Evolutionary conservation across 169 alveolate species (phyloP), one percentile per base, ranked within the genome.

Genomic region (Eimeria maxima): DNA sequence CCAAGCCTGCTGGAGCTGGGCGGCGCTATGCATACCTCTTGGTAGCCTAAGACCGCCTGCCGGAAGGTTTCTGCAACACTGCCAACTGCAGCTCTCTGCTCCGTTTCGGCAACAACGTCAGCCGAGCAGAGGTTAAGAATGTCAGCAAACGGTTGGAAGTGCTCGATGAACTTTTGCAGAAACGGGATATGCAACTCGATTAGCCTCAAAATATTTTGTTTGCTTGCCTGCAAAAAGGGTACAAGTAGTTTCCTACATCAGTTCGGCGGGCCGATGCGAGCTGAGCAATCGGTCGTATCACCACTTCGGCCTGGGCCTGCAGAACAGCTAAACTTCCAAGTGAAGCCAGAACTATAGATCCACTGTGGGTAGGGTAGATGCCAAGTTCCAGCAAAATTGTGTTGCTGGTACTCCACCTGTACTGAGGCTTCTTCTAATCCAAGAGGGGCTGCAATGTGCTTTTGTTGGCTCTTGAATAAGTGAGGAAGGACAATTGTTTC

Each of bases 401-500:
- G 45, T 6, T n/a, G 60, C 44, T 18, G 38, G 33, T 1, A 81
- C 44, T 57, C 3, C 84, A 84, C 98, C 96, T 98, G 97, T 76
- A 97, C 97, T n/a, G 98, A 83, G 81, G 97, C 97, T 47, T 97
- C 98, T 94, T 98, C 98, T 76, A 97, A 98, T 91, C 96, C 96
- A 69, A 97, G 95, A 84, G 98, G 98, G 63, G 98, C 98, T 81
- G 97, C 97, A 57, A 99, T 96, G 94, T 98, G 98, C 45, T 98
- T 98, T 44, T 97, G 96, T 83, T 98, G 98, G 33, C 98, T 98
- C 95, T 98, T 98, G 97, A 98, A 98, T 83, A 99, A 96, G 94
- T 98, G 98, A 13, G 98, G 97, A 50, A 99, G 97, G 33, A 99
- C 96, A 65, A 97, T 97, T 45, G 98, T 99, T 93, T 99, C 99